Conservation (phyloP, 2,329 filamentous ascomycete genomes). For the Beauveria sp. region DNA sequence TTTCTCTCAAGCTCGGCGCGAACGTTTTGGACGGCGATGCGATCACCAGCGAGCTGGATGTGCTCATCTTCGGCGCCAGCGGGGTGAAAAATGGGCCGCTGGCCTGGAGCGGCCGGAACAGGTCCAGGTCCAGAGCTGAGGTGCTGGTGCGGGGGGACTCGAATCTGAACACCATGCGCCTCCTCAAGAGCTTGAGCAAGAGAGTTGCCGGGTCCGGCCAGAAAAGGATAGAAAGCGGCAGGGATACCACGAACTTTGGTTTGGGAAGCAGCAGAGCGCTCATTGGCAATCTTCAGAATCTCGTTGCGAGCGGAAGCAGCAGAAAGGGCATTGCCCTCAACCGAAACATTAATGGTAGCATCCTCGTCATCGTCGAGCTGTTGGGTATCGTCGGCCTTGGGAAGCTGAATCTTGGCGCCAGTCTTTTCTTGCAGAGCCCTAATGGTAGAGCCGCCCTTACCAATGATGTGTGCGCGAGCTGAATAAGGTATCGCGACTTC, state of each 20-base stretch:
- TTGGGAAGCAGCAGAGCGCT: conserved; percentile 75
- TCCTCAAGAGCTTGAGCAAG: conserved; percentile 65
- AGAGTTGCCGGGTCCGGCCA: conserved; percentile 70
- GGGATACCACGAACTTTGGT: conserved; percentile 78
- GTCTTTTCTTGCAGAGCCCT: conserved; percentile 84
- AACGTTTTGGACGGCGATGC: conserved; percentile 69
- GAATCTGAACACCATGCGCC: conserved; percentile 68
- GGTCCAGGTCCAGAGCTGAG: conserved; percentile 66
- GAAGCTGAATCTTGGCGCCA: conserved; percentile 83
- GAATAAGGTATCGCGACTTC: conserved; percentile 77
- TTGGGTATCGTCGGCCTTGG: conserved; percentile 63
- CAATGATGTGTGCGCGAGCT: conserved; percentile 83
- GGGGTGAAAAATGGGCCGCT: conserved; percentile 62
- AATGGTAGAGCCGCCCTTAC: conserved; percentile 82
- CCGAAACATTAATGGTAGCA: conserved; percentile 71
- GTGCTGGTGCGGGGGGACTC: conserved; percentile 74
- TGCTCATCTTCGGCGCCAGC: conserved; percentile 61
- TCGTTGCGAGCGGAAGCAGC: conserved; percentile 76
- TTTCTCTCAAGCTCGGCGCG: conserved; percentile 74
- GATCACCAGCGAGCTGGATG: conserved; percentile 83
- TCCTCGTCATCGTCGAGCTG: conserved; percentile 59
- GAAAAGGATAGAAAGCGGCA: conserved; percentile 90
- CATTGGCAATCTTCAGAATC: conserved; percentile 80
- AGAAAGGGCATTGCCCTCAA: conserved; percentile 87
- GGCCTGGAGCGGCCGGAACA: conserved; percentile 50